Conservation (phyloP, 2,329 filamentous ascomycete species). For the Parastagonospora avenae region DNA sequence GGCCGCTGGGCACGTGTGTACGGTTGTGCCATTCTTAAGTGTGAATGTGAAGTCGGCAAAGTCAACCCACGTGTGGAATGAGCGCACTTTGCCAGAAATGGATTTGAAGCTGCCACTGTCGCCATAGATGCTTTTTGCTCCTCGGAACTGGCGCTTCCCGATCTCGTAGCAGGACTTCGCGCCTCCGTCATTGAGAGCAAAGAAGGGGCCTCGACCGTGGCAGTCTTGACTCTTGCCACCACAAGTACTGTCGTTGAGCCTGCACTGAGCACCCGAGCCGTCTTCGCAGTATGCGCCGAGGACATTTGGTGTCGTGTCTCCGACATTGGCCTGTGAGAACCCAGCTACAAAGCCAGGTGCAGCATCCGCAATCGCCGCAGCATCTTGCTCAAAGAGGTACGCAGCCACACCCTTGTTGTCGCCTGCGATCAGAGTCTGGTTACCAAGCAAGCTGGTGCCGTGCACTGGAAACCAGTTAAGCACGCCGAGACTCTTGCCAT, state of each 20-base stretch:
- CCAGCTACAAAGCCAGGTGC: constrained; percentile 80
- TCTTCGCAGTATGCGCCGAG: constrained; percentile 90
- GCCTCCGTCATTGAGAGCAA: constrained; percentile 65
- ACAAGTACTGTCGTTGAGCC: constrained; percentile 83
- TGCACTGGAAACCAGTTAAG: constrained; percentile 93
- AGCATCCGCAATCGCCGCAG: constrained; percentile 55
- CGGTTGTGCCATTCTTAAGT: constrained; percentile 72
- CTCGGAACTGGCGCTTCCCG: constrained; percentile 71
- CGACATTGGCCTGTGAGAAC: constrained; percentile 90
- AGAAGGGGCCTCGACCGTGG: constrained; percentile 75
- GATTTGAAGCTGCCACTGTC: constrained; percentile 56
- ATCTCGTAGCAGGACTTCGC: constrained; percentile 77
- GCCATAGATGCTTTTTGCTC: constrained; percentile 62
- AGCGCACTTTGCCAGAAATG: constrained; percentile 70
- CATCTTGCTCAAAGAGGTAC: constrained; percentile 77
- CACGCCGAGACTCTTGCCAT: constrained; percentile 77
- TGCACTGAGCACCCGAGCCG: constrained; percentile 70
- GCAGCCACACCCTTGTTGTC: constrained; percentile 97
- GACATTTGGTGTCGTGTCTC: constrained; percentile 88
- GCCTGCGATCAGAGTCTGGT: constrained; percentile 89
- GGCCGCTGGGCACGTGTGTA: constrained; percentile 81
- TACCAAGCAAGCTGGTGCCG: constrained; percentile 86
- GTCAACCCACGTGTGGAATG: constrained; percentile 85
- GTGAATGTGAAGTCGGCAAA: constrained; percentile 76
- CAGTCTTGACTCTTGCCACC: constrained; percentile 72